These are phyloP conservation scores for Agaricus sinodeliciosus DNA, from an alignment of 768 basidiomycete genomes.

Conservation along the genomic window DNA sequence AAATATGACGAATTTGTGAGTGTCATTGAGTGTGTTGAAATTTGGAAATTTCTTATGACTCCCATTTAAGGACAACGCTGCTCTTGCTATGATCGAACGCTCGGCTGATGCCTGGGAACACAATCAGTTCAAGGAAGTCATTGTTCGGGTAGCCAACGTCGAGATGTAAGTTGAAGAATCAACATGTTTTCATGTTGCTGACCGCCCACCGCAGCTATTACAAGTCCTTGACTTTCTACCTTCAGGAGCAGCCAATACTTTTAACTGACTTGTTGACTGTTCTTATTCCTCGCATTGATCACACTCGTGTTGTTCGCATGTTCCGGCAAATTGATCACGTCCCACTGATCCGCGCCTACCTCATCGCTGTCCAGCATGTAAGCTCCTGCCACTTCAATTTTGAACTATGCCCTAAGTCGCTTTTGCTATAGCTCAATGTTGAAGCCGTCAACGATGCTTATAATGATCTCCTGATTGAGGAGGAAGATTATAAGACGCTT, in stretches of 20 bases:
- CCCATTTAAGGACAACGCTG: conserved; percentile 77
- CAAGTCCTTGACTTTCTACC: conserved; percentile 90
- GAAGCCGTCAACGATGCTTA: conserved; percentile 98
- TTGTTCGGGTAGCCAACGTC: conserved; percentile 94
- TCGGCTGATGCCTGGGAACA: conserved; percentile 99
- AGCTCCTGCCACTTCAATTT: conserved; percentile 19
- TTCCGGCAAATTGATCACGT: conserved; percentile 95
- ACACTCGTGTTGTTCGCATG: conserved; percentile 90
- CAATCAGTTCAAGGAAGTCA: conserved; percentile 98
- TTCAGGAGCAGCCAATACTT: conserved; percentile 88
- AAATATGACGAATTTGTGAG: conserved; percentile 93
- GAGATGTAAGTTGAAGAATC: conserved; percentile 64
- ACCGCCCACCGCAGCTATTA: conserved; percentile 60
- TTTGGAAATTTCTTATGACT: background rate
- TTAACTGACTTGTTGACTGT: conserved; percentile 91
- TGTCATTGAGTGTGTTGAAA: conserved; percentile 12
- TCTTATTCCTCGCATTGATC: conserved; percentile 91
- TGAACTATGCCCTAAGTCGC: background rate
- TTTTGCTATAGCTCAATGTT: conserved; percentile 69
- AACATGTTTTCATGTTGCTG: conserved; percentile 1
- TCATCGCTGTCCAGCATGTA: conserved; percentile 94
- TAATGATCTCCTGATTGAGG: conserved; percentile 96
- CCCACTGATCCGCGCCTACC: conserved; percentile 91
- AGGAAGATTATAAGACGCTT: conserved; percentile 97
- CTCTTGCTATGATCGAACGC: conserved; percentile 97